Conservation (phyloP, 768 basidiomycete genomes). For the Hericium alpestre region DNA sequence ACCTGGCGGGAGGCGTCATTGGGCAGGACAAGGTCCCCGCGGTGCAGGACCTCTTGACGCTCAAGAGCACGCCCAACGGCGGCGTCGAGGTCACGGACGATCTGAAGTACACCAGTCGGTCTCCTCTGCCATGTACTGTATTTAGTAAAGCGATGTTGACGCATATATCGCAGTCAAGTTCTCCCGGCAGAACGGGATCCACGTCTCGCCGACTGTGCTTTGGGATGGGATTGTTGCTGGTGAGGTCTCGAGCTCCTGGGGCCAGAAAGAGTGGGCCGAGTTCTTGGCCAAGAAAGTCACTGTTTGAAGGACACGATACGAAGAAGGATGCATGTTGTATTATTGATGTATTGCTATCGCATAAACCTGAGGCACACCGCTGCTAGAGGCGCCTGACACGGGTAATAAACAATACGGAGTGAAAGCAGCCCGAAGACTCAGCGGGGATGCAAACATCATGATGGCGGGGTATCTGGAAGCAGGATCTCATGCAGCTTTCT, state of each 20-base stretch:
- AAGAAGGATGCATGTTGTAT: neutral
- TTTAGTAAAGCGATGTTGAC: neutral
- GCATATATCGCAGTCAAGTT: conserved; percentile 58
- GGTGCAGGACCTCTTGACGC: conserved; percentile 51
- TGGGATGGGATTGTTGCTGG: conserved; percentile 68
- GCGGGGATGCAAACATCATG: too few species aligned
- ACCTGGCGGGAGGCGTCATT: conserved; percentile 39
- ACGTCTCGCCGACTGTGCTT: conserved; percentile 77
- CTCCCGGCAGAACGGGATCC: conserved; percentile 82
- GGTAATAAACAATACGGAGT: too few species aligned
- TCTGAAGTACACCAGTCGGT: conserved; percentile 80
- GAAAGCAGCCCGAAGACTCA: too few species aligned
- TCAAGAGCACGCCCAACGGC: conserved; percentile 62
- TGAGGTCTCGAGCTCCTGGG: conserved; percentile 77
- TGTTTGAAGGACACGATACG: conserved; percentile 17
- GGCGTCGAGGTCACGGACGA: conserved; percentile 77
- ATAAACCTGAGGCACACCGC: neutral
- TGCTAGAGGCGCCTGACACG: neutral
- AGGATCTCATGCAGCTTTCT: conserved; percentile 40
- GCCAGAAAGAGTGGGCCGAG: conserved; percentile 66
- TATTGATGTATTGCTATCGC: neutral
- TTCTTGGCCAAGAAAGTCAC: conserved; percentile 55
- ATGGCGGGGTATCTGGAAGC: neutral
- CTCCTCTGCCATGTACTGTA: conserved; percentile 1
- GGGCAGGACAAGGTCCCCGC: conserved; percentile 36